Evolutionary conservation across 2,329 filamentous ascomycete species (phyloP), one percentile per base, ranked within the genome.

Genomic region (Aspergillus tubingensis): DNA sequence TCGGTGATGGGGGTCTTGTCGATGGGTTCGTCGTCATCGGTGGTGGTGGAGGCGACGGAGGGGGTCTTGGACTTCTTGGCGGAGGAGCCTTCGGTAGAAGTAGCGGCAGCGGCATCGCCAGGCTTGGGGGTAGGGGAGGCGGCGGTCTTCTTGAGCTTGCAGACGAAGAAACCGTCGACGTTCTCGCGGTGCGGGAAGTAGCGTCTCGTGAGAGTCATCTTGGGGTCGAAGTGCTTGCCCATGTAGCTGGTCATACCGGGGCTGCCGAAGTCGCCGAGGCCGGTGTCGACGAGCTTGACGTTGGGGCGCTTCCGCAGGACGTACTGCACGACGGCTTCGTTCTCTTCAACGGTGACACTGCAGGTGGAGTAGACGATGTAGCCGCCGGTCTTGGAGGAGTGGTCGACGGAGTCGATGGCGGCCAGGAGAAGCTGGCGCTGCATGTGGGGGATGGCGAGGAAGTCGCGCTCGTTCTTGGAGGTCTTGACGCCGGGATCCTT

Each of bases 401-500:
- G 93, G 76, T 97, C 92, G 15, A 96, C 91, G 0, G 91, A 96
- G 80, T 99, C 95, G 65, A 99, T 96, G 52, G 95, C 95, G 7
- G 92, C 87, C 27, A 99, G 86, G 11, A 99, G 82, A 58, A 99
- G 85, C 79, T 98, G 93, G 78, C 97, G 97, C 78, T 99, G 95
- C 61, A 92, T 86, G 77, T 99, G 95, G 0, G 95, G 93, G 55
- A 99, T 86, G 72, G 90, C 87, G 77, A 97, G 86, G 81, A 99
- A 99, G 77, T 99, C 95, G 66, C 89, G 89, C 74, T 96, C 92
- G 10, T 91, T 96, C 83, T 98, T 98, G 83, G 97, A 98, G 23
- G 94, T 98, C 85, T 99, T 99, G 68, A 99, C 92, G 66, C 90
- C 92, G 32, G 94, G 87, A 78, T 99, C 95, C 81, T 99, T 99